A percentile compares a stretch with the other conserved stretches of the same genome.
These are phyloP conservation scores for Flaveria brownii DNA, from an alignment of 129 eudicot species.

Conservation along the genomic window DNA sequence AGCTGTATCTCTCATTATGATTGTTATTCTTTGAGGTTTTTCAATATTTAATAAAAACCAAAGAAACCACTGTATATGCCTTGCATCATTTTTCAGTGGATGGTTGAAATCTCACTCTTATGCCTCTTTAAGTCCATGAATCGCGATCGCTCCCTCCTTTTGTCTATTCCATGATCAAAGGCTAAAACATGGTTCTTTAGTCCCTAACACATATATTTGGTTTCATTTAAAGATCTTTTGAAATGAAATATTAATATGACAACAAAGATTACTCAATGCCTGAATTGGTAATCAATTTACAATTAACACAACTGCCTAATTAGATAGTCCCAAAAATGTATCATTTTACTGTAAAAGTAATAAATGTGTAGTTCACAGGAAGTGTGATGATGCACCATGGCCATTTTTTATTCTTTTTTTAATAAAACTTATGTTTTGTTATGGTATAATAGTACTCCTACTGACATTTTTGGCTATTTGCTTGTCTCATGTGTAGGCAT, in stretches of 20 bases:
- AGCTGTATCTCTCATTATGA: background rate
- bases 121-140: background rate
- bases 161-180: background rate
- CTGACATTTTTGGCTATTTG: conserved; percentile 10
- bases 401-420: background rate
- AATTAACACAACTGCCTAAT: background rate
- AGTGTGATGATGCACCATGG: conserved; percentile 8
- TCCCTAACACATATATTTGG: background rate
- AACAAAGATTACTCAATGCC: too few relatives aligned
- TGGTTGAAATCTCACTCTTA: background rate
- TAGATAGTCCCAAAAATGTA: background rate
- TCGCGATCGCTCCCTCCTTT: background rate
- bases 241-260: too few relatives aligned
- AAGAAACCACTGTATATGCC: background rate
- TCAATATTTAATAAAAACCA: background rate
- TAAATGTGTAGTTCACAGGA: background rate
- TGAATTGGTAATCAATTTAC: background rate
- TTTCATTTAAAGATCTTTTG: background rate
- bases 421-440: background rate
- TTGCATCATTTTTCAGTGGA: background rate
- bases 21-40: background rate
- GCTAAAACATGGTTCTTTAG: background rate
- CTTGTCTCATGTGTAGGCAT: conserved; percentile 5
- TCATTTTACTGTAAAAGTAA: background rate
- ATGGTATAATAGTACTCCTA: background rate